These are phyloP conservation scores for Penicillium sp. DNA, from an alignment of 2,329 filamentous ascomycete genomes.

Conservation along the genomic window DNA sequence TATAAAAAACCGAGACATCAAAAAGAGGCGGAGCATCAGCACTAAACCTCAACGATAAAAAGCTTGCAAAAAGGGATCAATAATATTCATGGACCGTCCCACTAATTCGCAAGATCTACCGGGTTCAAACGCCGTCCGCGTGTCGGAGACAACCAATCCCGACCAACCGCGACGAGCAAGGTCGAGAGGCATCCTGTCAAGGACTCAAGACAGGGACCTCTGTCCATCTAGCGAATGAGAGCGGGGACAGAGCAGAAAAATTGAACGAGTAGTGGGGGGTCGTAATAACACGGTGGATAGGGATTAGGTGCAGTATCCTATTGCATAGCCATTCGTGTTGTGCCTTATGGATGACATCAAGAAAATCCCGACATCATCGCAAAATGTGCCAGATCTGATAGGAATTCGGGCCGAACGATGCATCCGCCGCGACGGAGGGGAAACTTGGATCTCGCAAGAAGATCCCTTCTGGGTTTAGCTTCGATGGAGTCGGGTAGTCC, in stretches of 20 bases:
- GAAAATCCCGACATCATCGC: conserved; percentile 5
- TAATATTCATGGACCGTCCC: background rate
- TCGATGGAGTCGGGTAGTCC: conserved; percentile 3
- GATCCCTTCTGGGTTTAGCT: conserved; percentile 37
- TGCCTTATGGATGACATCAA: conserved; percentile 18
- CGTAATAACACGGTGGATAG: background rate
- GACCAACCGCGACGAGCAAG: conserved; percentile 2
- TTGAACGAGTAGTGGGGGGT: conserved; percentile 10
- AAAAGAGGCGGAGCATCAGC: conserved; percentile 3
- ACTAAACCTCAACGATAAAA: background rate
- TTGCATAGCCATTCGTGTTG: background rate
- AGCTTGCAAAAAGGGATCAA: background rate
- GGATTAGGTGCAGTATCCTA: background rate
- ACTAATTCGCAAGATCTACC: conserved; percentile 6
- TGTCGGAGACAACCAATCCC: conserved; percentile 15
- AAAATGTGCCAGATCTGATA: conserved; percentile 20
- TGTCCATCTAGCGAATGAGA: conserved; percentile 6
- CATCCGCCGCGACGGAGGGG: background rate
- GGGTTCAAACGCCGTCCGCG: background rate
- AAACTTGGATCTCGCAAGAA: conserved; percentile 34
- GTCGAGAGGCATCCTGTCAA: background rate
- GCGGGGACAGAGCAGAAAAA: background rate
- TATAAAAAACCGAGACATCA: background rate
- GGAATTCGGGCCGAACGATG: conserved; percentile 24
- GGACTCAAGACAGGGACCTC: background rate